Evolutionary conservation across 2,329 filamentous ascomycete genomes (phyloP).

Genomic region (Penicillium oxalicum): DNA sequence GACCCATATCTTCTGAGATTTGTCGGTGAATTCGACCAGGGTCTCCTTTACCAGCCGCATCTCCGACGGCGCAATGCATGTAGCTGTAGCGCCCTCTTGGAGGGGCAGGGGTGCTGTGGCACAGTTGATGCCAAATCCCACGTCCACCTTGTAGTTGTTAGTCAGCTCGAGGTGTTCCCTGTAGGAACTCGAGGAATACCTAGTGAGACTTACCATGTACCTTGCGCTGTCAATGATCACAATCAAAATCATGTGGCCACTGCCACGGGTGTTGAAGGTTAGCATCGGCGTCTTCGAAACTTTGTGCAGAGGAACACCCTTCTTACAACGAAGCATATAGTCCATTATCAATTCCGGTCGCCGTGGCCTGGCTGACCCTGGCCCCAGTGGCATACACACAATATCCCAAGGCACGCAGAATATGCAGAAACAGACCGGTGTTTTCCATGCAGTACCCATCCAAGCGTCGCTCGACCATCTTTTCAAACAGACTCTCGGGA

Average conservation of each 20-base stretch:
- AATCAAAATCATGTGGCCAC: conserved; percentile 57
- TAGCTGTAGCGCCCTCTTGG: conserved; percentile 32
- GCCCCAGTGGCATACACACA: conserved; percentile 52
- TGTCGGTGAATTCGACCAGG: conserved; percentile 42
- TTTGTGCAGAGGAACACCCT: no score
- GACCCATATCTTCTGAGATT: conserved; percentile 52
- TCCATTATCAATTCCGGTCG: conserved; percentile 32
- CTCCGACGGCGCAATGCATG: conserved; percentile 50
- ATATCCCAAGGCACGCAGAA: conserved; percentile 50
- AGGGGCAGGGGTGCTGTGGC: conserved; percentile 55
- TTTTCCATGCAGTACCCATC: conserved; percentile 60
- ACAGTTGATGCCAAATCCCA: conserved; percentile 60
- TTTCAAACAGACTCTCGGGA: conserved; percentile 46
- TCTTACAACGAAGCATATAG: conserved; percentile 46
- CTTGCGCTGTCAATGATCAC: conserved; percentile 48
- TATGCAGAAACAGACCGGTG: conserved; percentile 48
- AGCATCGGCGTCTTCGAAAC: background rate
- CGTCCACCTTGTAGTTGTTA: conserved; percentile 44
- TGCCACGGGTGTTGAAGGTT: conserved; percentile 1
- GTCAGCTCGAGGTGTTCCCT: background rate
- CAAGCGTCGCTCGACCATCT: conserved; percentile 46
- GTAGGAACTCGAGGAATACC: no score
- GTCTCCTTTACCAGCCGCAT: conserved; percentile 49
- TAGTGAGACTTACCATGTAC: conserved; percentile 29
- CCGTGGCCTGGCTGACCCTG: conserved; percentile 35